Evolutionary conservation across 306 rosid genomes (phyloP), one percentile per base, ranked within the genome.

Genomic region (Acacia crassicarpa): DNA sequence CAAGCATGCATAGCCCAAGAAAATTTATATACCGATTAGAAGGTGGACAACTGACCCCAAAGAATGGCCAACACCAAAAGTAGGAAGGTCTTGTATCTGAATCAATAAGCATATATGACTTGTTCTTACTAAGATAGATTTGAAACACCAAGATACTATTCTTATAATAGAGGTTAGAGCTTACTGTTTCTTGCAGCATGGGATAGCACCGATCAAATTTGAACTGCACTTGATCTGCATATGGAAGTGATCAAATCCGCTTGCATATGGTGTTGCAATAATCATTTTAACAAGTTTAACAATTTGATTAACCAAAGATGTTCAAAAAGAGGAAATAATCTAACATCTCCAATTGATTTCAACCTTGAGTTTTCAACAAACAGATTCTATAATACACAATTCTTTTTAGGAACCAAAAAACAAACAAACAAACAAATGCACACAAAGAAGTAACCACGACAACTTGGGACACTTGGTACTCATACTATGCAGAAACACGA

Each of bases 41-140:
- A 93, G 99, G 90, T 95, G 99, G 86, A 95, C 91, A 88, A 95
- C 90, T 14, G 98, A 92, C 68, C 99, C 99, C 96, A 93, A 83
- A 76, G 99, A 95, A 85, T 95, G 99, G 78, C 98, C 99, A 82
- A 95, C 67, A 56, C 99, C 98, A 73, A 91, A 95, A 87, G 87
- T 85, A 58, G 99, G 99, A 81, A 95, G 97, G 85, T 95, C 97
- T 79, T 90, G 88, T 77, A 95, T 84, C 97, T 95, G 89, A 66
- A 90, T 49, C 83, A 86, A 63, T 75, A 76, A 87, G 78, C 80
- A 82, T 79, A 74, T 63, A 80, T 67, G 82, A 75, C 44, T 19
- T 54, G 66, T 77, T 30, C 41, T 5, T 72, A 53, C 41, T 12
- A 51, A 76, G 45, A 41, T 56, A 84, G 67, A 63, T 9, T 65